Conservation (phyloP, 2,329 filamentous ascomycete genomes). For the Microdochium paspali region DNA sequence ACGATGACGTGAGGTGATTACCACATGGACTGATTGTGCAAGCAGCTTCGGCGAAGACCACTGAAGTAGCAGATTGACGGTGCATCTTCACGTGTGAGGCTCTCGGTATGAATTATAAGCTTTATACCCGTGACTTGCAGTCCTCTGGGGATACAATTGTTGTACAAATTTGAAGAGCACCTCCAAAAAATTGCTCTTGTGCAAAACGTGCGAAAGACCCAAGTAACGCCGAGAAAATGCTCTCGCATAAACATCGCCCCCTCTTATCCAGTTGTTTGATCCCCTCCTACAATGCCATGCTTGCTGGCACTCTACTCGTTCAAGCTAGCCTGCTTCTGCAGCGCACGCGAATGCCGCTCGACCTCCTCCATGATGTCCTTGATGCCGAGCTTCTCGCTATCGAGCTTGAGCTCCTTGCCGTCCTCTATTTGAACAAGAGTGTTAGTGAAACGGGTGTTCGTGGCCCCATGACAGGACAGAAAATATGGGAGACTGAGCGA, state of each 20-base stretch:
- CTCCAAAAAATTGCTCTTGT: slow-evolving; percentile 1
- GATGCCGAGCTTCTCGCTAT: slow-evolving; percentile 73
- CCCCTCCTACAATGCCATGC: neutral
- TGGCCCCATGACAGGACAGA: too few species aligned
- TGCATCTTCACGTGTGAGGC: too few species aligned
- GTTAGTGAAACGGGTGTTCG: slow-evolving; percentile 10
- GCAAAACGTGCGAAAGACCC: slow-evolving; percentile 4
- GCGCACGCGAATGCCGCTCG: slow-evolving; percentile 73
- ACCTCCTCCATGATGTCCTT: slow-evolving; percentile 82
- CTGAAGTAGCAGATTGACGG: too few species aligned
- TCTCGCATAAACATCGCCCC: neutral
- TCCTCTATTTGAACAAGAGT: slow-evolving; percentile 53
- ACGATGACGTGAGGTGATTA: too few species aligned
- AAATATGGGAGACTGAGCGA: too few species aligned
- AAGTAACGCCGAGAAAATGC: slow-evolving; percentile 2
- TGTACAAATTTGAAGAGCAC: neutral
- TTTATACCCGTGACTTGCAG: slow-evolving; percentile 4
- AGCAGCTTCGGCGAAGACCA: too few species aligned
- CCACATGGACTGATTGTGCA: too few species aligned
- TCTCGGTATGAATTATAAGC: neutral
- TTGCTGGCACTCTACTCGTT: slow-evolving; percentile 25
- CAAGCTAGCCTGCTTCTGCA: slow-evolving; percentile 79
- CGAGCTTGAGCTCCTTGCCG: slow-evolving; percentile 79
- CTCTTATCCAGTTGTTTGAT: neutral
- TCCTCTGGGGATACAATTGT: neutral